These are phyloP conservation scores for Carpinus fangiana DNA, from an alignment of 306 rosid species.

Conservation along the genomic window DNA sequence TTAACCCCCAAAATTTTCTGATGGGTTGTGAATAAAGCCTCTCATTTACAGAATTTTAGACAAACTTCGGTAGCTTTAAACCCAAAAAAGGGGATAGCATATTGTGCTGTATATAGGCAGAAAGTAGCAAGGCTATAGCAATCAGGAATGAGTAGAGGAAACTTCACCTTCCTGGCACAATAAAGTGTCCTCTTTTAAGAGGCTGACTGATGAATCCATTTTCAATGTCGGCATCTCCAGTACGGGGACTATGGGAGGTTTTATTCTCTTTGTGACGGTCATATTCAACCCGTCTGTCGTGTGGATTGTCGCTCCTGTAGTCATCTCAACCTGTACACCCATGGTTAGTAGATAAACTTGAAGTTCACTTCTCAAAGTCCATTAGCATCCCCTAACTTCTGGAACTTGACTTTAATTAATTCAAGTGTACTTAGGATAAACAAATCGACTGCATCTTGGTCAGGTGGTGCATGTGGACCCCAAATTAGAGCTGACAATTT, in stretches of 20 bases:
- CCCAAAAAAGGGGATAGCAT: too few species aligned
- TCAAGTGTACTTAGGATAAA: neutral
- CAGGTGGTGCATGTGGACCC: neutral
- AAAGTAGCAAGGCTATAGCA: conserved; percentile 2
- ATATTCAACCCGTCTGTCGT: conserved; percentile 87
- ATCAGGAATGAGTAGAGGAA: conserved; percentile 47
- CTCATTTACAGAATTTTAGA: too few species aligned
- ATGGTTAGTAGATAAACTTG: conserved; percentile 17
- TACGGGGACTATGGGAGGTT: conserved; percentile 72
- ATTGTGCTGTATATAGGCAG: neutral
- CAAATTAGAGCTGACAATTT: neutral
- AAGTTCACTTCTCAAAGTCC: neutral
- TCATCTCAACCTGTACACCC: conserved; percentile 77
- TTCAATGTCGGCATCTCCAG: conserved; percentile 54
- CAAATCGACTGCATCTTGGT: neutral
- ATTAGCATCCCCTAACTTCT: neutral
- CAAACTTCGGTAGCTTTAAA: too few species aligned
- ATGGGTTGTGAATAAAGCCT: too few species aligned
- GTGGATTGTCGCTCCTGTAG: conserved; percentile 97
- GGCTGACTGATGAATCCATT: conserved; percentile 45
- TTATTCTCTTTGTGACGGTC: conserved; percentile 78
- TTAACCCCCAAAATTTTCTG: too few species aligned
- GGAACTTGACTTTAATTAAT: neutral
- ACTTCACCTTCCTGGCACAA: conserved; percentile 49
- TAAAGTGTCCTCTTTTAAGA: conserved; percentile 44